These are phyloP conservation scores for Schwanniomyces pseudopolymorphus DNA, from an alignment of 805 yeast genomes.

Conservation along the genomic window DNA sequence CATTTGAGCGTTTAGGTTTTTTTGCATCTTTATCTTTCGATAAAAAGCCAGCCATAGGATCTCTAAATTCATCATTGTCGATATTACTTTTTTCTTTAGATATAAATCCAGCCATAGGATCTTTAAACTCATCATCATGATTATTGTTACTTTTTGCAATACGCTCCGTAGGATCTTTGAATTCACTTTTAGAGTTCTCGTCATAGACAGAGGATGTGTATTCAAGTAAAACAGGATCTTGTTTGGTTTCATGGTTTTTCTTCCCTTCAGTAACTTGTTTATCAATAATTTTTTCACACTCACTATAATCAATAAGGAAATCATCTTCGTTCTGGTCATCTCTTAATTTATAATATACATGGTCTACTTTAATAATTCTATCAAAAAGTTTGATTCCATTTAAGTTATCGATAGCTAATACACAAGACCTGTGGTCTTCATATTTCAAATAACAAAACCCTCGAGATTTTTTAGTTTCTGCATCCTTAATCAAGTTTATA, in stretches of 20 bases:
- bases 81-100: conserved; percentile 10
- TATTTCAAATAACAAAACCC: conserved; percentile 85
- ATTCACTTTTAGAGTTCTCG: neutral
- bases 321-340: conserved; percentile 52
- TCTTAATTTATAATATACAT: conserved; percentile 58
- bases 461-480: conserved; percentile 42
- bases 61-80: conserved; percentile 34
- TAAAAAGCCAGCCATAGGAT: conserved; percentile 24
- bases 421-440: conserved; percentile 75
- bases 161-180: neutral
- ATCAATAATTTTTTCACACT: conserved; percentile 6
- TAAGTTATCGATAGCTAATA: conserved; percentile 85
- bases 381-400: conserved; percentile 67
- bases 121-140: conserved; percentile 29
- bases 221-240: conserved; percentile 6
- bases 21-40: conserved; percentile 2
- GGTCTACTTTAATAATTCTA: conserved; percentile 59
- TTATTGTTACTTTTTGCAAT: neutral
- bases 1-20: conserved; percentile 6
- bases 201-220: neutral
- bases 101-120: conserved; percentile 28
- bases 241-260: neutral
- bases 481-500: conserved; percentile 66
- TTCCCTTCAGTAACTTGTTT: neutral
- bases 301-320: conserved; percentile 28